Conservation (phyloP, 805 yeast genomes). For the Candida pini region DNA sequence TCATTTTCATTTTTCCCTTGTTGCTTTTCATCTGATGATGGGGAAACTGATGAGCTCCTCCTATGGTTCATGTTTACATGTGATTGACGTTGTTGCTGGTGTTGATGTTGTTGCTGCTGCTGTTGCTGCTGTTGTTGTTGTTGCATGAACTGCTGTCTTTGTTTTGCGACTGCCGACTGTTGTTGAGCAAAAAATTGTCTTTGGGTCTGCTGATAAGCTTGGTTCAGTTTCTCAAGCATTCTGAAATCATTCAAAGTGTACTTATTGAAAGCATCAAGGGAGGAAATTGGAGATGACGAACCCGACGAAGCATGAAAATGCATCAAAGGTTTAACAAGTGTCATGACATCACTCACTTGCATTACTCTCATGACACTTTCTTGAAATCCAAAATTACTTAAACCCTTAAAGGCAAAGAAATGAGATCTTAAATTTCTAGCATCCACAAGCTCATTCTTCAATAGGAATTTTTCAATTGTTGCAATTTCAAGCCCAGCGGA, state of each 20-base stretch:
- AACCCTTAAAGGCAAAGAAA: slow-evolving; percentile 36
- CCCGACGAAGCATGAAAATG: slow-evolving; percentile 39
- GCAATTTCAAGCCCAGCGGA: slow-evolving; percentile 43
- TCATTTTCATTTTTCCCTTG: no score
- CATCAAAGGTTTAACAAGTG: slow-evolving; percentile 63
- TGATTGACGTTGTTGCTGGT: slow-evolving; percentile 5
- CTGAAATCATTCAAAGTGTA: slow-evolving; percentile 16
- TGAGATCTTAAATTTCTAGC: slow-evolving; percentile 11
- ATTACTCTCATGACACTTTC: slow-evolving; percentile 62
- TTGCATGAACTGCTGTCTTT: slow-evolving; percentile 14
- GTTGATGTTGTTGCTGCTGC: slow-evolving; percentile 12
- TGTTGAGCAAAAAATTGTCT: slow-evolving; percentile 24
- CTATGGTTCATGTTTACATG: background rate
- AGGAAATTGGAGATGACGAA: slow-evolving; percentile 43
- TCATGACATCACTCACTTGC: slow-evolving; percentile 76
- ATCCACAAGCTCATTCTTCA: slow-evolving; percentile 24
- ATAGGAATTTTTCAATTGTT: slow-evolving; percentile 37
- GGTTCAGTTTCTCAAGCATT: slow-evolving; percentile 12
- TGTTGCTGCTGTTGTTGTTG: slow-evolving; percentile 10
- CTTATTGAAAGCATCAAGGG: slow-evolving; percentile 44
- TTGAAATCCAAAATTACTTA: slow-evolving; percentile 58
- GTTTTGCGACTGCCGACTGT: slow-evolving; percentile 10
- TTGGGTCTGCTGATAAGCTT: slow-evolving; percentile 14
- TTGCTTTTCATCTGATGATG: no score
- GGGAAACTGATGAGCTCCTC: background rate